Evolutionary conservation across 148 eudicot species (phyloP).

Genomic region (Fagopyrum homotropicum): DNA sequence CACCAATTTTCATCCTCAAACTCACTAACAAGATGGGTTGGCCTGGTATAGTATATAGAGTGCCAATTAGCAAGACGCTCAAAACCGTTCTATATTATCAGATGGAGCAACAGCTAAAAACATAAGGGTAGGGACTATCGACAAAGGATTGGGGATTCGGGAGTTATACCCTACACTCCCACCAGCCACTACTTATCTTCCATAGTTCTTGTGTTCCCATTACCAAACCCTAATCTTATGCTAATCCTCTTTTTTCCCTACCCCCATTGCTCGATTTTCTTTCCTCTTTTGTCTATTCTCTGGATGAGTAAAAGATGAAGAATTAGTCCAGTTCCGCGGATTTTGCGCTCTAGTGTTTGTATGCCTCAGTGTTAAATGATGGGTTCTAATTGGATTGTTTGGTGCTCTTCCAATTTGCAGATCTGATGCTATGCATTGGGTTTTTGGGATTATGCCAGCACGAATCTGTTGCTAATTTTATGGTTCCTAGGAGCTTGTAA

Average conservation of each 20-base stretch:
- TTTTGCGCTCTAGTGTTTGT: not conserved
- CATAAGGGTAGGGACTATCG: not conserved
- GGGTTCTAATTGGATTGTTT: not conserved
- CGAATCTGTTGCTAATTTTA: not conserved
- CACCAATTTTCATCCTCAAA: no score
- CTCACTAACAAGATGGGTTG: no score
- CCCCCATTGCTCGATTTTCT: constrained; percentile 1
- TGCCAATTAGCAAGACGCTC: not conserved
- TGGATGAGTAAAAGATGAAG: not conserved
- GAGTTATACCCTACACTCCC: not conserved
- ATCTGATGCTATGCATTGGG: not conserved
- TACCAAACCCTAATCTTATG: not conserved
- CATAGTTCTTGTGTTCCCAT: no score
- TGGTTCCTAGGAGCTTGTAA: not conserved
- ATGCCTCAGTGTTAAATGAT: not conserved
- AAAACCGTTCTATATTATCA: not conserved
- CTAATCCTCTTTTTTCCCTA: not conserved
- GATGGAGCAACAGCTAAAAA: not conserved
- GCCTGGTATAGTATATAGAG: no score
- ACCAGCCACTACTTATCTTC: constrained; percentile 7
- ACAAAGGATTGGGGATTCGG: not conserved
- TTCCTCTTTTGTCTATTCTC: not conserved
- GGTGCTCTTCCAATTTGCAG: constrained; percentile 8
- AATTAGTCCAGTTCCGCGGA: not conserved
- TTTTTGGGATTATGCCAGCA: not conserved